Base-by-base conservation (phyloP, 208 protist genomes). In the Blastocrithidia nonstop region DNA sequence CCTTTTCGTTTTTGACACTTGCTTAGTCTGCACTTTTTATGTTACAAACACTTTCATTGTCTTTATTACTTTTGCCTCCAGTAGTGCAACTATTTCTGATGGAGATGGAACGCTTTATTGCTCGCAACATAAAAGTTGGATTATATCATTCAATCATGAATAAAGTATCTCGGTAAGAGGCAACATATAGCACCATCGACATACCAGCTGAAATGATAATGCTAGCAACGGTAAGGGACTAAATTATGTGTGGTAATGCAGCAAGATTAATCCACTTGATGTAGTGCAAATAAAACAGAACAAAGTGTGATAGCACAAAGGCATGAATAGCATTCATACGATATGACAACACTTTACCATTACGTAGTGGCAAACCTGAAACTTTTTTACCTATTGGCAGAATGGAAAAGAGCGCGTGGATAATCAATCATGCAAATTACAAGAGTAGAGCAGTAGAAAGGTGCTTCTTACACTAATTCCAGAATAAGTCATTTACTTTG, bases 291-390 rank as follows among this genome's bases (percentile, higher is more conserved):
- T 1, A 54, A n/a, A 70, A 59, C 19, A 86, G 27, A 26, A 69
- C 39, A 6, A 40, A 45, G 41, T 91, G 77, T 2, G 54, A 68
- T 6, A 88, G 6, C 13, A 81, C 17, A 50, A 87, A 86, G 22
- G 61, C 82, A 54, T 91, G 66, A 16, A 86, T 57, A 45, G 68
- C 82, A 49, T 91, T 91, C 41, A 91, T 77, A 57, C 76, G 68
- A 59, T 91, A 91, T 35, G 50, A 19, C 8, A 91, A 72, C 4
- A 45, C 49, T 61, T 66, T 33, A 11, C 77, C 82, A 51, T 71
- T 70, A 48, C 77, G 71, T 24, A 91, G 66, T 23, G 46, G 43
- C 11, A 55, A 47, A 13, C 82, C 82, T 31, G 66, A 22, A 11
- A 88, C 74, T n/a, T 66, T 51, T 11, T 52, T 57, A 11, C 82